phyloP scores from a whole-genome alignment of 805 yeast species.

The Dipodascus albidus region DNA sequence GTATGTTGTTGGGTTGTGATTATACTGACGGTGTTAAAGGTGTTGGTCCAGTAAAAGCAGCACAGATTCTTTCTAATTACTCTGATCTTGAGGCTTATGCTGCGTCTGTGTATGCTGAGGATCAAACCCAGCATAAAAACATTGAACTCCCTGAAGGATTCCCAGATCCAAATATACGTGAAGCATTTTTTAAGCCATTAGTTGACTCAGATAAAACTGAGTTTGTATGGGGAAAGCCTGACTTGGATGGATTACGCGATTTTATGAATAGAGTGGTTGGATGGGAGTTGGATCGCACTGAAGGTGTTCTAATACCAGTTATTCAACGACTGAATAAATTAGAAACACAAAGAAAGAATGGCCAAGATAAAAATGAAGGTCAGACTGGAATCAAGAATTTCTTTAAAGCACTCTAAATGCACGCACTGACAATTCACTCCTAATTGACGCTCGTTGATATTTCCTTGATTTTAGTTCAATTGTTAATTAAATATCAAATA shows the following conservation, averaged over 20 bases:
- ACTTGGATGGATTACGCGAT: slow-evolving; percentile 63
- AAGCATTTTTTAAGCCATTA: slow-evolving; percentile 71
- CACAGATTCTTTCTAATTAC: slow-evolving; percentile 85
- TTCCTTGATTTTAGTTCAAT: too few species aligned
- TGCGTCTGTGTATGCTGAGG: slow-evolving; percentile 32
- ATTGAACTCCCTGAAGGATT: slow-evolving; percentile 48
- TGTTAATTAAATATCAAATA: too few species aligned
- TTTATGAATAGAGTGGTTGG: slow-evolving; percentile 62
- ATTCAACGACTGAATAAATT: slow-evolving; percentile 58
- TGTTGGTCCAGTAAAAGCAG: slow-evolving; percentile 85
- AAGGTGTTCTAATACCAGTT: slow-evolving; percentile 77
- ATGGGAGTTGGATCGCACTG: slow-evolving; percentile 68
- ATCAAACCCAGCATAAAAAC: slow-evolving; percentile 37
- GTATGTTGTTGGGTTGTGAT: slow-evolving; percentile 82
- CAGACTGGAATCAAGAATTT: neutral
- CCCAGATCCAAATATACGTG: slow-evolving; percentile 56
- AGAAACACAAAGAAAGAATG: slow-evolving; percentile 4
- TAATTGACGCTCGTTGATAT: too few species aligned
- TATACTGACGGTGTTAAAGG: slow-evolving; percentile 90
- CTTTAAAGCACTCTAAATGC: neutral
- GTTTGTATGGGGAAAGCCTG: slow-evolving; percentile 87
- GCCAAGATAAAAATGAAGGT: neutral
- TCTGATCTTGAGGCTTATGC: slow-evolving; percentile 32
- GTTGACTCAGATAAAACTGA: slow-evolving; percentile 72
- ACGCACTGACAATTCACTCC: too few species aligned